A percentile compares a stretch with the other conserved stretches of the same genome.
phyloP scores from a whole-genome alignment of 805 yeast genomes.

The Candida adriatica region DNA sequence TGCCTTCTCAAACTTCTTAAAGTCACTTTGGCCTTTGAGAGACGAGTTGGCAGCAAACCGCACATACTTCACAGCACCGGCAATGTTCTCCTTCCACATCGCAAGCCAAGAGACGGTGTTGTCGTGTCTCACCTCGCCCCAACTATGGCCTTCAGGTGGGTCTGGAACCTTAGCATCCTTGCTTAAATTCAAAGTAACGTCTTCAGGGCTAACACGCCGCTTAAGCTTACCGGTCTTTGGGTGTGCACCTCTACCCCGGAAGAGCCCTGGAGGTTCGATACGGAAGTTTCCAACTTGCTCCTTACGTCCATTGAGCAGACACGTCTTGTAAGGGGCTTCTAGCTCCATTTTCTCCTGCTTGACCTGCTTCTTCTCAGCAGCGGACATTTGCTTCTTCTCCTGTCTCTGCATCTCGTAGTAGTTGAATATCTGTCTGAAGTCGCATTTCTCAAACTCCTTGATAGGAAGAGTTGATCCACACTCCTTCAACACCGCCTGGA shows the following conservation, averaged over 20 bases:
- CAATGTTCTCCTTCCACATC: conserved; percentile 93
- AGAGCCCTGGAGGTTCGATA: conserved; percentile 94
- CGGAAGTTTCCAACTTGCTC: conserved; percentile 92
- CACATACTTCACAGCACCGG: conserved; percentile 79
- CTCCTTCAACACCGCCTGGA: conserved; percentile 56
- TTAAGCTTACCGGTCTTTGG: conserved; percentile 93
- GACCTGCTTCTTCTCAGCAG: conserved; percentile 68
- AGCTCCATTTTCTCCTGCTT: conserved; percentile 65
- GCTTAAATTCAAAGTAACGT: conserved; percentile 77
- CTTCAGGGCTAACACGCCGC: conserved; percentile 83
- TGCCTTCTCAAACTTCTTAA: conserved; percentile 89
- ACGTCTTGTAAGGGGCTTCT: conserved; percentile 78
- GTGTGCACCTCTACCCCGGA: conserved; percentile 95
- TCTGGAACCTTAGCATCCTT: conserved; percentile 64
- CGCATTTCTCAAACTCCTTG: conserved; percentile 59
- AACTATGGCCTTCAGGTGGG: conserved; percentile 80
- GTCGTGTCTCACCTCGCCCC: conserved; percentile 90
- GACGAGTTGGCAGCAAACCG: conserved; percentile 88
- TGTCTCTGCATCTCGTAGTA: conserved; percentile 65
- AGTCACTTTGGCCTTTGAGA: conserved; percentile 85
- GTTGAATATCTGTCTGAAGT: conserved; percentile 67
- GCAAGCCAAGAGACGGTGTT: conserved; percentile 93
- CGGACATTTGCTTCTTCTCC: conserved; percentile 60
- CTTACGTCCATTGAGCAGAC: conserved; percentile 77
- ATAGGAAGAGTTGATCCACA: conserved; percentile 60